Conservation (phyloP, 257 asterid genomes). For the Verbena officinalis region DNA sequence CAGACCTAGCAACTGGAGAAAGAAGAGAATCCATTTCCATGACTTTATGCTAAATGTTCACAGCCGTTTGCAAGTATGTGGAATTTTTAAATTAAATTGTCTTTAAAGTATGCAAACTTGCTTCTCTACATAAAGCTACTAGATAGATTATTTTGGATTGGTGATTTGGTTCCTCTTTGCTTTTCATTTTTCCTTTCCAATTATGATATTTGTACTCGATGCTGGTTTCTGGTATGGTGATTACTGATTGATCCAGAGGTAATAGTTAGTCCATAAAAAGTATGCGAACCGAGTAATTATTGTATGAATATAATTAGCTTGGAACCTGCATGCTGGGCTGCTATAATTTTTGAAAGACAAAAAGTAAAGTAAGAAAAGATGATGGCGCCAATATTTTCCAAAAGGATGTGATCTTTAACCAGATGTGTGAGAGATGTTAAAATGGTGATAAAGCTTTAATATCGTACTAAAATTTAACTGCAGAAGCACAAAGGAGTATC, state of each 20-base stretch:
- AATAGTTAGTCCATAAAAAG: neutral
- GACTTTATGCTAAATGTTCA: conserved; percentile 94
- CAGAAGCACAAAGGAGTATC: conserved; percentile 91
- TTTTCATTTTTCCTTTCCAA: neutral
- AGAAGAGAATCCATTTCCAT: conserved; percentile 93
- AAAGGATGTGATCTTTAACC: neutral
- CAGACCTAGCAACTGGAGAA: conserved; percentile 92
- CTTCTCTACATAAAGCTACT: conserved; percentile 13
- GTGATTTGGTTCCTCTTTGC: conserved; percentile 11
- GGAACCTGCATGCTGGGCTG: neutral
- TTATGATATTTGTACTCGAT: conserved; percentile 11
- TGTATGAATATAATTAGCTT: neutral
- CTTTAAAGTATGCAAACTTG: conserved; percentile 5
- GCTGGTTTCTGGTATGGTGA: neutral
- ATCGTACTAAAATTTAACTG: conserved; percentile 22
- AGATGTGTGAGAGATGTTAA: conserved; percentile 23
- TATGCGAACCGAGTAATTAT: neutral
- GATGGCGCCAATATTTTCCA: too few species aligned
- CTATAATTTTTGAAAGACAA: neutral
- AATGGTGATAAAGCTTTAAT: conserved; percentile 13
- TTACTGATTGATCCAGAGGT: neutral
- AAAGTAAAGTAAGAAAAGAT: neutral
- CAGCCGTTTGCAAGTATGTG: conserved; percentile 78
- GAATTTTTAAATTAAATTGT: conserved; percentile 15
- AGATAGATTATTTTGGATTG: conserved; percentile 20